Base-by-base conservation (phyloP, 2,329 filamentous ascomycete genomes). In the Simplicillium sp. region DNA sequence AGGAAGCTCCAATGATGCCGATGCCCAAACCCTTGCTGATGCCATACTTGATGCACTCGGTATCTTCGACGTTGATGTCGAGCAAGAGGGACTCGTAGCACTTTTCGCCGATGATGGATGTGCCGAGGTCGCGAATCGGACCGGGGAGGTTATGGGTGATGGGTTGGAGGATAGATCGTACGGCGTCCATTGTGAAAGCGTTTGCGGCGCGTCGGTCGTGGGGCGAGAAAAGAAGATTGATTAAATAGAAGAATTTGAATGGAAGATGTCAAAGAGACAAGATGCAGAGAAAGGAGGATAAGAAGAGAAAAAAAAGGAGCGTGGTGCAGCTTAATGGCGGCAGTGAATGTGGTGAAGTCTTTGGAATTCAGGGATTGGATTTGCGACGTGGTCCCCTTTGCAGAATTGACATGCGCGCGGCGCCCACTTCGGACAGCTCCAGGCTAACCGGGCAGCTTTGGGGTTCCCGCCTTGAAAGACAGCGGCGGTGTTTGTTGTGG, bases 1-100 rank as follows among this genome's bases (percentile, higher is more conserved):
- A 82, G 20, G 85, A 89, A 40, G 88, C 87, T 50, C 76, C 83
- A 57, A 98, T 88, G 65, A 98, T 98, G 60, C 82, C 92, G 52
- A 97, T 82, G 43, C 92, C 90, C 13, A 98, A 80, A 3, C 75
- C 87, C 68, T 98, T 98, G 56, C 86, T 94, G 57, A 97, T 76
- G 51, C 81, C 89, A 39, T 96, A 80, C 59, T 92, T 92, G 54
- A 95, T 67, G 71, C 92, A 98, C 44, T 77, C 79, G 6, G 77
- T 74, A 55, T 87, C 77, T 48, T 79, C 75, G 54, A 84, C 71
- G 66, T 94, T 84, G 58, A 98, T 74, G 56, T 96, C 82, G 55
- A 92, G 80, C 48, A 98, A 66, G 38, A 98, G 78, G 13, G 81
- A 79, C 57, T 82, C 77, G 77, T 97, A 94, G 78, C 92, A 98